These are phyloP conservation scores for Verticillium albo-atrum DNA, from an alignment of 2,329 filamentous ascomycete species.

Conservation along the genomic window DNA sequence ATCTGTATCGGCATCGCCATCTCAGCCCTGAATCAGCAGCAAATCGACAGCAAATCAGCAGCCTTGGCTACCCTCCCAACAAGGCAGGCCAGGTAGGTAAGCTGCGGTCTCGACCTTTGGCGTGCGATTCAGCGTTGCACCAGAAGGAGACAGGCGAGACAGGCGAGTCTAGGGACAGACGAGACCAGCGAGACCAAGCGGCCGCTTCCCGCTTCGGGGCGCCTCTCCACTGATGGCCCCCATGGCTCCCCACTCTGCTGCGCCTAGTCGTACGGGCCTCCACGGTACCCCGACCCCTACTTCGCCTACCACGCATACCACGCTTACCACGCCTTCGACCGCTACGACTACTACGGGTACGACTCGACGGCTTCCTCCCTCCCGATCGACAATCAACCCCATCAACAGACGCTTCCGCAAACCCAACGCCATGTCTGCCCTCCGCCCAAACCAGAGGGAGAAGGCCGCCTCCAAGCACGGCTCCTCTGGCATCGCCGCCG, in stretches of 20 bases:
- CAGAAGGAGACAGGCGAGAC: not conserved
- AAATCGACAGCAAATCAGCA: too few species aligned
- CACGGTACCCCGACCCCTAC: not conserved
- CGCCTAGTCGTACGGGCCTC: not conserved
- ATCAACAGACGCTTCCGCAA: not conserved
- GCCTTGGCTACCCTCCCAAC: not conserved
- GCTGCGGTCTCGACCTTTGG: not conserved
- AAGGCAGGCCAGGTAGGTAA: not conserved
- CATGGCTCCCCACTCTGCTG: not conserved
- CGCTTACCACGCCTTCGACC: not conserved
- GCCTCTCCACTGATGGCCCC: not conserved
- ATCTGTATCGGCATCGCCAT: too few species aligned
- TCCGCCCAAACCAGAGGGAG: constrained; percentile 13
- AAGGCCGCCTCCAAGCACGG: constrained; percentile 9
- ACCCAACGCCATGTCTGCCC: constrained; percentile 11
- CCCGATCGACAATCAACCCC: not conserved
- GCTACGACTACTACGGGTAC: not conserved
- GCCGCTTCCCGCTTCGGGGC: not conserved
- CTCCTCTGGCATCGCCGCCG: not conserved
- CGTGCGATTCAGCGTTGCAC: not conserved
- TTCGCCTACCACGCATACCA: not conserved
- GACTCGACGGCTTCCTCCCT: not conserved
- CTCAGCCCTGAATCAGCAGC: not conserved
- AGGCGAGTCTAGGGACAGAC: too few species aligned
- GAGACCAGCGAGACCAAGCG: not conserved